Evolutionary conservation across 257 asterid genomes (phyloP).

Genomic region (Linaria vulgaris): DNA sequence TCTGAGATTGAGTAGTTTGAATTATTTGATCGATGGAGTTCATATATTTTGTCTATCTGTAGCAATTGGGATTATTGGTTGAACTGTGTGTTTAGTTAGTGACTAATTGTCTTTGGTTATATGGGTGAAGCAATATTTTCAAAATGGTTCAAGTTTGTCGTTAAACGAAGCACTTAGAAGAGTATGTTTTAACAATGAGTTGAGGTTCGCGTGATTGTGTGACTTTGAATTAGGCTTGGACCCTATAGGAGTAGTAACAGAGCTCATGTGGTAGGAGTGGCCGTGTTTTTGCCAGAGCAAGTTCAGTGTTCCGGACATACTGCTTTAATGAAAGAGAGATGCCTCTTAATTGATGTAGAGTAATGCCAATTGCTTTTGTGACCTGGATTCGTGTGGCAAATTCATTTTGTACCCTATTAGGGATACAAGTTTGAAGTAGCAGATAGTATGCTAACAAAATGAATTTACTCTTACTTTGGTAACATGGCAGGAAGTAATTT

Average conservation of each 20-base stretch:
- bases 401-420: not conserved
- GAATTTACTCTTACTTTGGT: not conserved
- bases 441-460: slow-evolving; percentile 3
- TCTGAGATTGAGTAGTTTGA: not conserved
- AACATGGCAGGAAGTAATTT: not conserved
- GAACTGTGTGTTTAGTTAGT: no score
- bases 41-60: no score
- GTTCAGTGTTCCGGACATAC: not conserved
- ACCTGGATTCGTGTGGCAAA: not conserved
- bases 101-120: no score
- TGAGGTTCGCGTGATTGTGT: not conserved
- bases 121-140: no score
- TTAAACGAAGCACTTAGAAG: not conserved
- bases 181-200: not conserved
- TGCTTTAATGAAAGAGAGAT: not conserved
- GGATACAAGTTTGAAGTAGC: slow-evolving; percentile 8
- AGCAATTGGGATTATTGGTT: no score
- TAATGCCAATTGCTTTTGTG: not conserved
- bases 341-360: not conserved
- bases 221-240: not conserved
- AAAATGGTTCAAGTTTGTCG: not conserved
- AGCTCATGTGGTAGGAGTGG: not conserved
- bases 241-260: not conserved
- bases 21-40: not conserved
- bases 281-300: not conserved